Base-by-base conservation (phyloP, 208 protist species). In the Polymyxa betae region DNA sequence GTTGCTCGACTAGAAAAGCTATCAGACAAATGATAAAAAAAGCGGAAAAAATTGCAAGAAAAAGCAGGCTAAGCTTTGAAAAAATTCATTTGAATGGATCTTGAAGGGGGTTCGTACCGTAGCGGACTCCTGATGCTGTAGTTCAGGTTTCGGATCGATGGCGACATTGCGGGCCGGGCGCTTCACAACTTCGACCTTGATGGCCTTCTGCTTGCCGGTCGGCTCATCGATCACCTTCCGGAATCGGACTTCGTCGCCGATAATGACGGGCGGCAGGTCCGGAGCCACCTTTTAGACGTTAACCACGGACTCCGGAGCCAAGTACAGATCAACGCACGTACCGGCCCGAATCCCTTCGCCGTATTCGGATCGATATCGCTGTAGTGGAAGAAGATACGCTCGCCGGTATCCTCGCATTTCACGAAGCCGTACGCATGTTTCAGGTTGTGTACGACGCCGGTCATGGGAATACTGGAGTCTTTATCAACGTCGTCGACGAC, bases 371-470 rank as follows among this genome's bases (percentile, higher is more conserved):
- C 72, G n/a, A 82, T 82, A 5, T 35, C 72, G 72, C 72, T 82
- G 72, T 82, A 82, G 72, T 82, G 72, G n/a, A 82, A 82, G 72
- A 82, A 82, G 5, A 82, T 82, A 20, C 72, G 5, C 12, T 82
- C 72, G 72, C 72, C 72, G 12, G 72, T 82, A 38, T 82, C 72
- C 5, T 82, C 72, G n/a, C 72, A 82, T 45, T n/a, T 5, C n/a
- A 82, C 72, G 72, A 82, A 82, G 16, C 72, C 72, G 72, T 82
- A 82, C 72, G 72, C 72, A n/a, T 82, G 72, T n/a, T 82, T 82
- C 5, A 82, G 72, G 72, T 82, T 82, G 35, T 82, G 72, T 5
- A 82, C 72, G 35, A 82, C 72, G 72, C 72, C 72, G 35, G 5
- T 5, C 72, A 60, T 60, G 5, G 49, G 49, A 29, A 60, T 5